A percentile compares a stretch with the other conserved stretches of the same genome.
Conservation (phyloP, 495 filamentous ascomycete species). For the Tuber calosporum region DNA sequence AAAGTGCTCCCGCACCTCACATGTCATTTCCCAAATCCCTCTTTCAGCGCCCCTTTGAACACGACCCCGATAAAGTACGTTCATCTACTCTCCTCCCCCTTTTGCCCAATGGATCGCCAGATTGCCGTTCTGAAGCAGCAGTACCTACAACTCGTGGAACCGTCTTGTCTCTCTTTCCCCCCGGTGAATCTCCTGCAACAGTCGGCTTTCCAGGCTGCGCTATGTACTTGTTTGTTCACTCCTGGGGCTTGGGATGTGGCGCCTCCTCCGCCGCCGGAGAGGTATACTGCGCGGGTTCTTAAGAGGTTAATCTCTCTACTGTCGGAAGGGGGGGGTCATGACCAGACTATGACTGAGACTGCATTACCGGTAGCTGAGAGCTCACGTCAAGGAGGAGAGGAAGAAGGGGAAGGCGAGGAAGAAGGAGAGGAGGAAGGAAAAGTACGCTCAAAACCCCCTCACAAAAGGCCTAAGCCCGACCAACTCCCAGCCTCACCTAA, state of each 20-base stretch:
- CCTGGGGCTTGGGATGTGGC: background rate
- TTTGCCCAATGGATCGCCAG: constrained; percentile 15
- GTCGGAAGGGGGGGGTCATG: background rate
- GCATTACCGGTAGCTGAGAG: background rate
- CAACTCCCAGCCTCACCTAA: constrained; percentile 12
- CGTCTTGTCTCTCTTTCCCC: constrained; percentile 24
- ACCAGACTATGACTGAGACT: background rate
- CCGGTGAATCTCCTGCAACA: constrained; percentile 15
- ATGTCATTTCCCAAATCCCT: background rate
- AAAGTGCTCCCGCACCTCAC: background rate
- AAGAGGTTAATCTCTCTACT: constrained; percentile 27
- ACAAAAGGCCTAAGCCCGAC: constrained; percentile 19
- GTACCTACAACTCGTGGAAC: constrained; percentile 38
- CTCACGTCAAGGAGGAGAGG: background rate
- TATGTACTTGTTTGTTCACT: constrained; percentile 25
- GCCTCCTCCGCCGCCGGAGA: constrained; percentile 21
- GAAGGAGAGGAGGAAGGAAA: constrained; percentile 16
- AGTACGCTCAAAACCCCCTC: constrained; percentile 18
- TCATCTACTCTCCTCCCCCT: background rate
- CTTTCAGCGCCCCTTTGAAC: background rate
- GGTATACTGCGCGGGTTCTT: constrained; percentile 31
- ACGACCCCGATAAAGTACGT: background rate
- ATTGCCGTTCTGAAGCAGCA: constrained; percentile 27
- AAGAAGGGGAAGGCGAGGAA: background rate
- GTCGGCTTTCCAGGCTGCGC: constrained; percentile 20